Evolutionary conservation across 2,329 filamentous ascomycete genomes (phyloP).

Genomic region (Neurospora sp.): DNA sequence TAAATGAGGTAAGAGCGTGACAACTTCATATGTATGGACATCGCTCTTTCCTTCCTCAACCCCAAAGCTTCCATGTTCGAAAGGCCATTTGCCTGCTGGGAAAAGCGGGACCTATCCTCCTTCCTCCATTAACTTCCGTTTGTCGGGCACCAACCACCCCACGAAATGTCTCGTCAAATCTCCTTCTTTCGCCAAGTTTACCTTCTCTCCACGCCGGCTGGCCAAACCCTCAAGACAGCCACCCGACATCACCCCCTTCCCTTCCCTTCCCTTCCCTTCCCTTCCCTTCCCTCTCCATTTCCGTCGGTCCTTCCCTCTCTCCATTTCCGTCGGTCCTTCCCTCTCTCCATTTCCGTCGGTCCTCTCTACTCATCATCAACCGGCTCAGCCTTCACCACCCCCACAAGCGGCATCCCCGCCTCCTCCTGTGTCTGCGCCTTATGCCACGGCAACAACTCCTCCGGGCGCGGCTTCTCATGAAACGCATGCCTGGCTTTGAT

Average conservation of each 20-base stretch:
- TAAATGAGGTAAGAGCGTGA: not conserved
- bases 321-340: too few relatives aligned
- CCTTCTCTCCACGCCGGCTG: not conserved
- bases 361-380: not conserved
- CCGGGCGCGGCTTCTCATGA: conserved; percentile 9
- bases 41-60: not conserved
- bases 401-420: not conserved
- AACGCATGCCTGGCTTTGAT: conserved; percentile 14
- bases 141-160: not conserved
- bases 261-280: too few relatives aligned
- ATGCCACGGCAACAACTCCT: not conserved
- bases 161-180: not conserved
- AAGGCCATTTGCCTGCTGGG: not conserved
- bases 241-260: not conserved
- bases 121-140: not conserved
- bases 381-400: not conserved
- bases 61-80: not conserved
- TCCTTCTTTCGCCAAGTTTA: not conserved
- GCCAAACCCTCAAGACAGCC: not conserved
- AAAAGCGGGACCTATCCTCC: not conserved
- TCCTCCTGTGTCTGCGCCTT: not conserved
- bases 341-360: too few relatives aligned
- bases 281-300: too few relatives aligned
- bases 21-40: not conserved
- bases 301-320: too few relatives aligned